These are phyloP conservation scores for Penicillium sp. DNA, from an alignment of 2,329 filamentous ascomycete species.

Conservation along the genomic window DNA sequence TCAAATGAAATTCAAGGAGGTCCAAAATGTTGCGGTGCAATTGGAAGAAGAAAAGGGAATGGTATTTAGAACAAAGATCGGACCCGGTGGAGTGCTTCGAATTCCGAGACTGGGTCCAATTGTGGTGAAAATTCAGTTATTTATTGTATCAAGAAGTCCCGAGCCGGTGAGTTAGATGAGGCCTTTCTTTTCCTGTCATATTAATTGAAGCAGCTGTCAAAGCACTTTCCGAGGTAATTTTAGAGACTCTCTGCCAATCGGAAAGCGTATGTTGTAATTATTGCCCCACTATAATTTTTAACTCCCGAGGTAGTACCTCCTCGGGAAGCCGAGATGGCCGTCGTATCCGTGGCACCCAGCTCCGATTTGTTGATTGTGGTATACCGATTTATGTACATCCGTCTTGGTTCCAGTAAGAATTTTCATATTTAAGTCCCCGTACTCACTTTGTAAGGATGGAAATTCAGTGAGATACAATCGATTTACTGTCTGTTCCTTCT, in stretches of 20 bases:
- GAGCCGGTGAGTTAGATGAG: not conserved
- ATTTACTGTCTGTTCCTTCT: not conserved
- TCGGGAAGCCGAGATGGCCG: conserved; percentile 2
- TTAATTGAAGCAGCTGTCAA: not conserved
- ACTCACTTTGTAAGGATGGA: not conserved
- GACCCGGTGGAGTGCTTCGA: not conserved
- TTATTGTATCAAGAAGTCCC: not conserved
- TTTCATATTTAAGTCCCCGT: not conserved
- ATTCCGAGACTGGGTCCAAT: not conserved
- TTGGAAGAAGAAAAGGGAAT: not conserved
- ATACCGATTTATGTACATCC: not conserved
- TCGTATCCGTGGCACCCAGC: not conserved
- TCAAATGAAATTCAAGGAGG: not conserved
- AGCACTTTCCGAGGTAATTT: not conserved
- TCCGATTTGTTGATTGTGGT: not conserved
- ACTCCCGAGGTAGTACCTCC: not conserved
- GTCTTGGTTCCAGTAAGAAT: not conserved
- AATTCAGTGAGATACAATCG: not conserved
- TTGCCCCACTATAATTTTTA: not conserved
- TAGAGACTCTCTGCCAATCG: not conserved
- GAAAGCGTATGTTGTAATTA: not conserved
- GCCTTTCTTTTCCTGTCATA: not conserved
- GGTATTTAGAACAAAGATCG: not conserved
- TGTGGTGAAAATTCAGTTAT: not conserved
- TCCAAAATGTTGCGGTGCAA: not conserved